Conservation (phyloP, 331 rosid species). For the Erythrophleum ivorense region DNA sequence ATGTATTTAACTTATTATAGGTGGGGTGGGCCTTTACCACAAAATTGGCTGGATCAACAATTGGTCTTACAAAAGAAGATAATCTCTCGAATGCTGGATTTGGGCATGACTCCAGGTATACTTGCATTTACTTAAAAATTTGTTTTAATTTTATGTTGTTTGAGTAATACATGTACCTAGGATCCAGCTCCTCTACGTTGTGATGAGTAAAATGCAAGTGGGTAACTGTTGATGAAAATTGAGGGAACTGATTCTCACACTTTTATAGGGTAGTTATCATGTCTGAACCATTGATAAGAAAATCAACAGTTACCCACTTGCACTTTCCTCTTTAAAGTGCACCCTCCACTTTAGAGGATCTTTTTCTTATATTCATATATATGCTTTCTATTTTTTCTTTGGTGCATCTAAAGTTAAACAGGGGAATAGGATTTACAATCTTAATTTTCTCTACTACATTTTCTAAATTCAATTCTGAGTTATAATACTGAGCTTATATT, state of each 20-base stretch:
- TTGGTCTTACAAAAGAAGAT: slow-evolving; percentile 78
- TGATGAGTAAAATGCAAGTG: neutral
- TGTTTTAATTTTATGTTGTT: slow-evolving; percentile 24
- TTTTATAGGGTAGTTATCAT: neutral
- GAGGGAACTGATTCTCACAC: neutral
- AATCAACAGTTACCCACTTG: neutral
- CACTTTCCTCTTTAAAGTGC: neutral
- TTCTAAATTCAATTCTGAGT: slow-evolving; percentile 19
- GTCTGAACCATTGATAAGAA: neutral
- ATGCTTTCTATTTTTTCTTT: slow-evolving; percentile 6
- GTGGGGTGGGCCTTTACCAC: slow-evolving; percentile 96
- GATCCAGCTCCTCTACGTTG: neutral
- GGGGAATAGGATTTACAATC: slow-evolving; percentile 29
- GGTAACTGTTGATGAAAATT: neutral
- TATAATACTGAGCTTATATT: slow-evolving; percentile 36
- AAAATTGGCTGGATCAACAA: slow-evolving; percentile 91
- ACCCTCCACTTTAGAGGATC: neutral
- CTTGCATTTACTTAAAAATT: slow-evolving; percentile 7
- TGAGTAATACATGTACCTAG: slow-evolving; percentile 19
- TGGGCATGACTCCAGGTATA: slow-evolving; percentile 98
- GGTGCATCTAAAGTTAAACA: slow-evolving; percentile 24
- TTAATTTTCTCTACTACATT: slow-evolving; percentile 18
- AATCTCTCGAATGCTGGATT: slow-evolving; percentile 81
- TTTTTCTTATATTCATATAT: slow-evolving; percentile 1
- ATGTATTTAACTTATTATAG: slow-evolving; percentile 54